These are phyloP conservation scores for Wallacemonas sp. DNA, from an alignment of 208 protist species.

Conservation along the genomic window DNA sequence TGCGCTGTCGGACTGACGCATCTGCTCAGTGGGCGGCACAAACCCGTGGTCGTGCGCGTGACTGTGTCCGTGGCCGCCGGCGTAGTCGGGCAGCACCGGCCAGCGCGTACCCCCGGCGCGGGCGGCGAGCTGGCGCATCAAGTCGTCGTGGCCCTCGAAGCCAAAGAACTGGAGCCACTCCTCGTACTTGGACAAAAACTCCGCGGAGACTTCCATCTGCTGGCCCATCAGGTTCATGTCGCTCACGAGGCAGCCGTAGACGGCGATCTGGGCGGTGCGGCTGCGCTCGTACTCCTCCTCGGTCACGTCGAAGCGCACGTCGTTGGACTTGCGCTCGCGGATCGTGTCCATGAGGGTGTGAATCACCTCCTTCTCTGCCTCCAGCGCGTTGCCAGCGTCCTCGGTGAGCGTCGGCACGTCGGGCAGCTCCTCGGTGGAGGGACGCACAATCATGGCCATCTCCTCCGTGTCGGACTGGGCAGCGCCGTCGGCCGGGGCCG, in stretches of 20 bases:
- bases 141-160: slow-evolving; percentile 45
- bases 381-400: slow-evolving; percentile 44
- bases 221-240: slow-evolving; percentile 71
- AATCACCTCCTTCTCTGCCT: slow-evolving; percentile 67
- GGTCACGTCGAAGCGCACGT: slow-evolving; percentile 41
- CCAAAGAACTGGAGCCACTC: slow-evolving; percentile 67
- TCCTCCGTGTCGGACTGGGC: slow-evolving; percentile 11
- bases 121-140: slow-evolving; percentile 53
- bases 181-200: slow-evolving; percentile 74
- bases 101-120: slow-evolving; percentile 28
- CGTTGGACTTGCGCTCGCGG: slow-evolving; percentile 42
- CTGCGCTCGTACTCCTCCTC: slow-evolving; percentile 47
- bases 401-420: slow-evolving; percentile 27
- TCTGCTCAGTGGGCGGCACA: slow-evolving; percentile 36
- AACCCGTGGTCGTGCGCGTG: slow-evolving; percentile 25
- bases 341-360: slow-evolving; percentile 60
- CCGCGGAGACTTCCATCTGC: slow-evolving; percentile 42
- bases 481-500: slow-evolving; percentile 12
- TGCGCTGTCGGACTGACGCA: slow-evolving; percentile 15
- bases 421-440: slow-evolving; percentile 20
- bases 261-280: slow-evolving; percentile 57
- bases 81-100: slow-evolving; percentile 25
- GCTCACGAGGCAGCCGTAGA: slow-evolving; percentile 80
- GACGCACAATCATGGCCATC: slow-evolving; percentile 22
- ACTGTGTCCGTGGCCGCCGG: slow-evolving; percentile 7